Base-by-base conservation (phyloP, 306 rosid species). In the Acacia acuminata region DNA sequence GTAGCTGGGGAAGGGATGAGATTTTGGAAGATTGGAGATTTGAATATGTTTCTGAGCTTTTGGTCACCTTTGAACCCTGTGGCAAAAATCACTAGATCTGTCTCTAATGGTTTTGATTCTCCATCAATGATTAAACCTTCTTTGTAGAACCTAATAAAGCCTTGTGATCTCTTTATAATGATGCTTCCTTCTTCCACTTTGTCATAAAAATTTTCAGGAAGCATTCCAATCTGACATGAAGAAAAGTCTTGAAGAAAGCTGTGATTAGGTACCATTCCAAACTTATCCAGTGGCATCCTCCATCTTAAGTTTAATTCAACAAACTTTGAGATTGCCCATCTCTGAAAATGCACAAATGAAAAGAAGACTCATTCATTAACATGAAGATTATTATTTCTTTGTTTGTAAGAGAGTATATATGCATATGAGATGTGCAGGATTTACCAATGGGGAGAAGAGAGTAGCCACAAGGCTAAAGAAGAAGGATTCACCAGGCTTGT, bases 361-460 rank as follows among this genome's bases (percentile, higher is more conserved):
- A 38, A 0, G 5, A 22, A 20, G 42, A 38, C 6, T 38, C 42
- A 6, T 38, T 81, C 43, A 13, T 30, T 2, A 30, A 30, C 32
- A 30, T 30, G 2, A 30, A 30, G 32, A 30, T 30, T 30, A 30
- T 30, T 30, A 15, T 68, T 38, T 55, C 22, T 22, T 7, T 12
- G 20, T 5, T 16, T 12, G 40, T 13, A 51, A 11, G 70, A 56
- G 24, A 38, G 42, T 10, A 45, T 15, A 14, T 2, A 64, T 64
- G 20, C 27, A 34, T 8, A 66, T 71, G 73, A 58, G 60, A 32
- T 3, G 53, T 19, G 51, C 27, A 47, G 22, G 73, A 30, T 14
- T 81, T 86, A 91, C 94, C 91, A 91, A 36, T 30, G 92, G 94
- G 19, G 91, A 86, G 20, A 89, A 84, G 36, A 89, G 58, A 77